Percentiles rank a stretch among this genome's conserved stretches.
phyloP scores from a whole-genome alignment of 352 stramenopile species.

The Globisporangium perplexum region DNA sequence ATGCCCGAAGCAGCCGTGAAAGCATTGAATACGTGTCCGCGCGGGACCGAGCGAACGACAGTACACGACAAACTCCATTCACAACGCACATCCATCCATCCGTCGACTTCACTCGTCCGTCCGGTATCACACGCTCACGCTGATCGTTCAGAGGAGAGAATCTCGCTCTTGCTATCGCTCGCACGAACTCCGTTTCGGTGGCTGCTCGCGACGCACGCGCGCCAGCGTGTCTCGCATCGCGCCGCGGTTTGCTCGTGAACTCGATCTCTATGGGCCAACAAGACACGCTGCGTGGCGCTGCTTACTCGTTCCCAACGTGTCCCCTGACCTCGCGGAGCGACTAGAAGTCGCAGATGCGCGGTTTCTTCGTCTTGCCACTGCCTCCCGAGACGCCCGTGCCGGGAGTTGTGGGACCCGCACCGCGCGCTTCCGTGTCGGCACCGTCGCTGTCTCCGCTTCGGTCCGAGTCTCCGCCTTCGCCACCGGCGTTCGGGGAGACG shows the following conservation, averaged over 20 bases:
- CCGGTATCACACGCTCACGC: not conserved
- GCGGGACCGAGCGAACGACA: not conserved
- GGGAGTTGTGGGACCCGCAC: not conserved
- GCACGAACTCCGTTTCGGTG: no score
- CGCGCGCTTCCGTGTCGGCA: not conserved
- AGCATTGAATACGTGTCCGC: no score
- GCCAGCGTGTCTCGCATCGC: no score
- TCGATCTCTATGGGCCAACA: not conserved
- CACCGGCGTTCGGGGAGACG: not conserved
- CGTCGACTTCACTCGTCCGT: not conserved
- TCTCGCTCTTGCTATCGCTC: not conserved
- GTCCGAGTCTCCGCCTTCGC: not conserved
- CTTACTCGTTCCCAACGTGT: no score
- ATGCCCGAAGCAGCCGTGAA: no score
- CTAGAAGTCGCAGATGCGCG: slow-evolving; percentile 10
- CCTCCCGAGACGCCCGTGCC: not conserved
- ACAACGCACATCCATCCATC: not conserved
- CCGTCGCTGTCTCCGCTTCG: not conserved
- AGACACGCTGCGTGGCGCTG: not conserved
- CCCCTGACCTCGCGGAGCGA: not conserved
- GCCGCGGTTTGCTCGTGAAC: not conserved
- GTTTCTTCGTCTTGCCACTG: not conserved
- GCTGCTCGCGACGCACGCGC: no score
- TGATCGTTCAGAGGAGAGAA: not conserved
- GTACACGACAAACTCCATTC: not conserved